A percentile compares a stretch with the other conserved stretches of the same genome.
Evolutionary conservation across 108 stramenopile genomes (phyloP).

Genomic region (Thalassiosira profunda): DNA sequence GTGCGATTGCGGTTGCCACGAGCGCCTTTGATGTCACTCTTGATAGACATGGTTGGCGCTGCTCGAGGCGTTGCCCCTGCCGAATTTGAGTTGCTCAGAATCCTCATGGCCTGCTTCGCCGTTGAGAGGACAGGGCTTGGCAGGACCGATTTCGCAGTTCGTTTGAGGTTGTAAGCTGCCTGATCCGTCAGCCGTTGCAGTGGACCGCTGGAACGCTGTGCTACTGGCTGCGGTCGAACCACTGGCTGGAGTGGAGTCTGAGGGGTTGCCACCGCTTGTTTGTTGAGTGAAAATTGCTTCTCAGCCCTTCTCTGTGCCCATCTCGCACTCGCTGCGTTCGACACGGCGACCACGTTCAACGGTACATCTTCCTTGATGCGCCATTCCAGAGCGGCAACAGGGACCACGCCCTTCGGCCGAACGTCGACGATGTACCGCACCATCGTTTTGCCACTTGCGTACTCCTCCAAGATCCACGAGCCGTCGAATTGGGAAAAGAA

Average conservation of each 20-base stretch:
- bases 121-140: conserved; percentile 1
- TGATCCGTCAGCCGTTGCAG: conserved; percentile 10
- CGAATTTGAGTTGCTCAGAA: background rate
- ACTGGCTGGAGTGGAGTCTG: background rate
- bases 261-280: background rate
- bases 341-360: conserved; percentile 88
- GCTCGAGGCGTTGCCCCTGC: background rate
- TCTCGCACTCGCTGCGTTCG: conserved; percentile 59
- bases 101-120: conserved; percentile 12
- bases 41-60: background rate
- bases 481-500: conserved; percentile 94
- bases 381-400: conserved; percentile 96
- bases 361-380: conserved; percentile 95
- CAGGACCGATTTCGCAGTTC: conserved; percentile 21
- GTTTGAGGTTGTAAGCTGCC: conserved; percentile 11
- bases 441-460: conserved; percentile 43
- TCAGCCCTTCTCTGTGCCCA: background rate
- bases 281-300: background rate
- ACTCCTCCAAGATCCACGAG: conserved; percentile 70
- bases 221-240: background rate
- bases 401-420: conserved; percentile 91
- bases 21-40: background rate
- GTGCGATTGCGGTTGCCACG: background rate
- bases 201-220: background rate
- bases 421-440: conserved; percentile 88